phyloP scores from a whole-genome alignment of 257 asterid species.

The Osmanthus fragrans region DNA sequence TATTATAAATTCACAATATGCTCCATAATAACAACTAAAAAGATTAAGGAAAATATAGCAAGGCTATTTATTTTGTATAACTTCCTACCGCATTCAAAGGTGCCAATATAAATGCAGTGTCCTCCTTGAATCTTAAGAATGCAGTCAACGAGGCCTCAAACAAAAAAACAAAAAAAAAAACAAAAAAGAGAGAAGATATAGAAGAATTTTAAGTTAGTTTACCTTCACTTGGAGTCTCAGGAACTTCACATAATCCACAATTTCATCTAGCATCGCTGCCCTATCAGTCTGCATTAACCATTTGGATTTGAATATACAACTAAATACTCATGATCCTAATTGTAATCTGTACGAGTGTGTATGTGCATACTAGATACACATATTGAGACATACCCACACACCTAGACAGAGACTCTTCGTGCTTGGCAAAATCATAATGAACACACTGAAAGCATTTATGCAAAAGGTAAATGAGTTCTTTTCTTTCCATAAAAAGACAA shows the following conservation, averaged over 20 bases:
- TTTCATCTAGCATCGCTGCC: constrained; percentile 97
- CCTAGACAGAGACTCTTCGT: not conserved
- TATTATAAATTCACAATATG: not conserved
- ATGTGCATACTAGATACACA: not conserved
- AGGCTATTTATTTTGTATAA: not conserved
- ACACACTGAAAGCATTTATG: not conserved
- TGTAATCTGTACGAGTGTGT: not conserved
- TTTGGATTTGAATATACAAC: not conserved
- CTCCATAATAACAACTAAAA: not conserved
- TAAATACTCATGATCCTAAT: not conserved
- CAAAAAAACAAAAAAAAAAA: not conserved
- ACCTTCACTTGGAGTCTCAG: constrained; percentile 98
- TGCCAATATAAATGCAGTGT: constrained; percentile 4
- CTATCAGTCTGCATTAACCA: constrained; percentile 74
- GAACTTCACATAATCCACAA: constrained; percentile 96
- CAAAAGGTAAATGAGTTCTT: too few species aligned
- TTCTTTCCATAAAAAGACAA: too few species aligned
- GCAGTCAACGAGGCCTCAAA: not conserved
- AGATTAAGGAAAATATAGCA: not conserved
- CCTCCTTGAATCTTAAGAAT: constrained; percentile 3
- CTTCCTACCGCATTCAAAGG: not conserved
- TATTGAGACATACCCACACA: too few species aligned
- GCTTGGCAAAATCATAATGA: not conserved
- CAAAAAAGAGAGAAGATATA: not conserved
- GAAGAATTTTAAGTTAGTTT: constrained; percentile 9